A percentile compares a stretch with the other conserved stretches of the same genome.
phyloP scores from a whole-genome alignment of 1,284 basidiomycete genomes.

The Austroboletus niveus region DNA sequence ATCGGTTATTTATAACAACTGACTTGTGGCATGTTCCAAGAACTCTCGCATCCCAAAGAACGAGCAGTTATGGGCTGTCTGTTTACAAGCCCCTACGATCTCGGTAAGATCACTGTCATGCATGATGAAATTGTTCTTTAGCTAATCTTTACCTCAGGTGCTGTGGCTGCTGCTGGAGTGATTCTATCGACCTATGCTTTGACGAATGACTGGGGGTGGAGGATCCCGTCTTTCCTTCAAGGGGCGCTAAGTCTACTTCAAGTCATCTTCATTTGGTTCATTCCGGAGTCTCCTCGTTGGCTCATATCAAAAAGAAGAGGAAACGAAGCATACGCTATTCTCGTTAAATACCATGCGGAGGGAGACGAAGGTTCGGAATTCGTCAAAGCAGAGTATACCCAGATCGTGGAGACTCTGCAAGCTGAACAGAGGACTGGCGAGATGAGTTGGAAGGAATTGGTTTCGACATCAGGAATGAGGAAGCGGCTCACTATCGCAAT shows the following conservation, averaged over 20 bases:
- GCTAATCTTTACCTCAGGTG: background rate
- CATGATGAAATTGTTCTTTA: no score
- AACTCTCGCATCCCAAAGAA: slow-evolving; percentile 20
- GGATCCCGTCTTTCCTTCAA: slow-evolving; percentile 40
- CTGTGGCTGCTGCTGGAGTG: slow-evolving; percentile 24
- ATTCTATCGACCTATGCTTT: slow-evolving; percentile 51
- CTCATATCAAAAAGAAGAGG: slow-evolving; percentile 50
- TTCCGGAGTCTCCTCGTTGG: slow-evolving; percentile 63
- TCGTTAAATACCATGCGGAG: slow-evolving; percentile 22
- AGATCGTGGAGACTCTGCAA: slow-evolving; percentile 30
- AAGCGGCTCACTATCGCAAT: slow-evolving; percentile 6
- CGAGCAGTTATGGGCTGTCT: slow-evolving; percentile 10
- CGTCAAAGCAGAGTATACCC: slow-evolving; percentile 14
- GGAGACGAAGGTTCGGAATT: slow-evolving; percentile 16
- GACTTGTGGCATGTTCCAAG: background rate
- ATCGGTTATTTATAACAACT: background rate
- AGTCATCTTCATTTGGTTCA: slow-evolving; percentile 44
- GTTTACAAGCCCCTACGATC: slow-evolving; percentile 2
- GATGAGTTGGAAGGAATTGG: background rate
- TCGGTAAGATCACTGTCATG: slow-evolving; percentile 8
- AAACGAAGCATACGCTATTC: slow-evolving; percentile 33
- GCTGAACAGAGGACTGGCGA: slow-evolving; percentile 3
- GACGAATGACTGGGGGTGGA: slow-evolving; percentile 43
- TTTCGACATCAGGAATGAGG: slow-evolving; percentile 8
- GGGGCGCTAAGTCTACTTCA: slow-evolving; percentile 48